Percentiles rank a stretch among this genome's conserved stretches.
Evolutionary conservation across 2,329 filamentous ascomycete species (phyloP).

Genomic region (Exophiala alcalophila): DNA sequence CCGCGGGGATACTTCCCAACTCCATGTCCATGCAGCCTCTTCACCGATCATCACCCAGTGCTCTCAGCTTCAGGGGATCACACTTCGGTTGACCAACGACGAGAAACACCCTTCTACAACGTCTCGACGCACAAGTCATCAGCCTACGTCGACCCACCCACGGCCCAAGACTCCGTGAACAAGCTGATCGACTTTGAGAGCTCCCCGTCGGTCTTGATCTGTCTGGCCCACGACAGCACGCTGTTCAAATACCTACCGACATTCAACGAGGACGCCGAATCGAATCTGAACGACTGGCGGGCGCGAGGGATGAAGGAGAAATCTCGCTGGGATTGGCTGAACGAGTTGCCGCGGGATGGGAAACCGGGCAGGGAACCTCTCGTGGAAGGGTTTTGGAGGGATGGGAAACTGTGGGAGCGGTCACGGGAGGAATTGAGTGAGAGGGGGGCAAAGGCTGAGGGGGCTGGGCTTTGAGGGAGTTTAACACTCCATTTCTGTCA

Average conservation of each 20-base stretch:
- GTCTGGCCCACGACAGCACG: slow-evolving; percentile 33
- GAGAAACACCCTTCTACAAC: slow-evolving; percentile 31
- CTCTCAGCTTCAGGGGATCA: slow-evolving; percentile 14
- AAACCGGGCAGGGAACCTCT: slow-evolving; percentile 12
- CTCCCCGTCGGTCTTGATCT: slow-evolving; percentile 30
- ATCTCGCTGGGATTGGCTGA: slow-evolving; percentile 20
- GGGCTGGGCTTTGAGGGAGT: no score
- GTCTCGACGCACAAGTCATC: slow-evolving; percentile 14
- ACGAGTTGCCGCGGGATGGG: slow-evolving; percentile 14
- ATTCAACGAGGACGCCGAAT: slow-evolving; percentile 26
- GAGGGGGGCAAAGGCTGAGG: neutral
- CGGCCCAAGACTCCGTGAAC: slow-evolving; percentile 30
- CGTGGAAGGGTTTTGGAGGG: slow-evolving; percentile 20
- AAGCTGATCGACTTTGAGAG: slow-evolving; percentile 32
- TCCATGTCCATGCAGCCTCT: slow-evolving; percentile 31
- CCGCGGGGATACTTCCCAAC: slow-evolving; percentile 3
- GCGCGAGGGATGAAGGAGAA: slow-evolving; percentile 29
- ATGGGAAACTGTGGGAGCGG: slow-evolving; percentile 17
- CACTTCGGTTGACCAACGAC: slow-evolving; percentile 8
- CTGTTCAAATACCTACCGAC: slow-evolving; percentile 31
- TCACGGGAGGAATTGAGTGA: slow-evolving; percentile 1
- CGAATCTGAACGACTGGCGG: slow-evolving; percentile 30
- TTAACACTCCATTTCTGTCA: no score
- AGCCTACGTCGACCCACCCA: slow-evolving; percentile 27
- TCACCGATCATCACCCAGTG: slow-evolving; percentile 28